Conservation (phyloP, 495 filamentous ascomycete species). For the Annulohypoxylon stygium region DNA sequence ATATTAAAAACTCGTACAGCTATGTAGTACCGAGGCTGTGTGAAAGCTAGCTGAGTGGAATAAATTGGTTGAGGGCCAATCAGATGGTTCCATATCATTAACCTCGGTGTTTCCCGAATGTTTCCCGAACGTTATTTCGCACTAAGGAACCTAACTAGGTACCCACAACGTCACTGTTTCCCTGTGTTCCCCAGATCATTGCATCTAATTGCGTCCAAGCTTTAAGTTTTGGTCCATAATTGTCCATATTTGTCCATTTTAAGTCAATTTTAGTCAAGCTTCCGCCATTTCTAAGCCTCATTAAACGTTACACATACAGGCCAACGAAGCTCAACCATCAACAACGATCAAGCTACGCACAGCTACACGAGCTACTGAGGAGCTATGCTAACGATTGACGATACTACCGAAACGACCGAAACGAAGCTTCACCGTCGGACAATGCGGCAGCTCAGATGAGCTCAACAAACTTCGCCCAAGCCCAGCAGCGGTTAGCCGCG, state of each 20-base stretch:
- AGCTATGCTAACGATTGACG: conserved; percentile 30
- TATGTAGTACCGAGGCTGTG: conserved; percentile 33
- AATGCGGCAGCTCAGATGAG: conserved; percentile 67
- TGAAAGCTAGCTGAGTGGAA: conserved; percentile 24
- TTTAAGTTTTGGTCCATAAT: not conserved
- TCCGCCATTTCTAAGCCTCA: conserved; percentile 44
- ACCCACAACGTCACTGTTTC: conserved; percentile 42
- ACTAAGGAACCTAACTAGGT: conserved; percentile 1
- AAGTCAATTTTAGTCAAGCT: conserved; percentile 2
- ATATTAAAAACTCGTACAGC: conserved; percentile 14
- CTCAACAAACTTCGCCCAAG: conserved; percentile 83
- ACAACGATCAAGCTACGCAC: conserved; percentile 7
- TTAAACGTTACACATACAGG: conserved; percentile 41
- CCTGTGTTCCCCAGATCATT: conserved; percentile 7
- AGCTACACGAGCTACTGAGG: conserved; percentile 4
- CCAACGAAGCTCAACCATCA: conserved; percentile 5
- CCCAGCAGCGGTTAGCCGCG: conserved; percentile 83
- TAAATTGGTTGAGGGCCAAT: conserved; percentile 16
- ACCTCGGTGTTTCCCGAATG: conserved; percentile 48
- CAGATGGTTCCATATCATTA: conserved; percentile 12
- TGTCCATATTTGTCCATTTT: not conserved
- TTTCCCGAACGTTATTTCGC: conserved; percentile 35
- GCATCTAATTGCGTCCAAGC: conserved; percentile 11
- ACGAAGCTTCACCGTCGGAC: conserved; percentile 21
- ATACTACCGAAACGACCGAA: conserved; percentile 4